These are phyloP conservation scores for Hypoxylon rickii DNA, from an alignment of 495 filamentous ascomycete species.

Conservation along the genomic window DNA sequence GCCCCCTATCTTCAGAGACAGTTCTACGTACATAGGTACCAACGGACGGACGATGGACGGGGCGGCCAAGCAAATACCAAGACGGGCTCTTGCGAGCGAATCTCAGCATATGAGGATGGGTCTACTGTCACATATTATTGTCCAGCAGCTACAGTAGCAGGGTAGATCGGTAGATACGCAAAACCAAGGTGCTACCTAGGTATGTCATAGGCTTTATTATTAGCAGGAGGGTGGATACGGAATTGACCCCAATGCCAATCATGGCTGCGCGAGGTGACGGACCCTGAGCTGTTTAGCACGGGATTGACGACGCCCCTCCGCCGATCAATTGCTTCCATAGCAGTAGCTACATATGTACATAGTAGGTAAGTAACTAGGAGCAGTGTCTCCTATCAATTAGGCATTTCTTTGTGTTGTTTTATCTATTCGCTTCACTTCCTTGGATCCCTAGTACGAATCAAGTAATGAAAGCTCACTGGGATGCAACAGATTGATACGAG, in stretches of 20 bases:
- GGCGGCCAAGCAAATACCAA: slow-evolving; percentile 25
- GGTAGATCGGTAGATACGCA: too few relatives aligned
- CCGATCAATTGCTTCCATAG: slow-evolving; percentile 21
- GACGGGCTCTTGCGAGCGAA: slow-evolving; percentile 19
- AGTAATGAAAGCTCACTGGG: too few relatives aligned
- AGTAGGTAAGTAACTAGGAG: not conserved
- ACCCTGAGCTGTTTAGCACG: slow-evolving; percentile 28
- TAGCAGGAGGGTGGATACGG: slow-evolving; percentile 15
- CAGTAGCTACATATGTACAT: not conserved
- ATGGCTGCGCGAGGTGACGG: slow-evolving; percentile 9
- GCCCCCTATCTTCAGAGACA: not conserved
- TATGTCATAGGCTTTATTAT: slow-evolving; percentile 26
- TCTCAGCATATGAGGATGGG: not conserved
- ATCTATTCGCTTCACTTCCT: too few relatives aligned
- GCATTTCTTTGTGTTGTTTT: too few relatives aligned
- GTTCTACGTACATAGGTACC: too few relatives aligned
- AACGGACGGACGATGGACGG: too few relatives aligned
- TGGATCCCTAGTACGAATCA: too few relatives aligned
- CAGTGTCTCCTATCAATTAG: too few relatives aligned
- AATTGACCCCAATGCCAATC: slow-evolving; percentile 16
- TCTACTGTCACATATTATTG: too few relatives aligned
- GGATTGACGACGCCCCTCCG: slow-evolving; percentile 6
- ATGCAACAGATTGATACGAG: too few relatives aligned
- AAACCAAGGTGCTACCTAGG: too few relatives aligned
- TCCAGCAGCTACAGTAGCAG: too few relatives aligned